Evolutionary conservation across 495 filamentous ascomycete species (phyloP).

Genomic region (Aspergillus baeticus): DNA sequence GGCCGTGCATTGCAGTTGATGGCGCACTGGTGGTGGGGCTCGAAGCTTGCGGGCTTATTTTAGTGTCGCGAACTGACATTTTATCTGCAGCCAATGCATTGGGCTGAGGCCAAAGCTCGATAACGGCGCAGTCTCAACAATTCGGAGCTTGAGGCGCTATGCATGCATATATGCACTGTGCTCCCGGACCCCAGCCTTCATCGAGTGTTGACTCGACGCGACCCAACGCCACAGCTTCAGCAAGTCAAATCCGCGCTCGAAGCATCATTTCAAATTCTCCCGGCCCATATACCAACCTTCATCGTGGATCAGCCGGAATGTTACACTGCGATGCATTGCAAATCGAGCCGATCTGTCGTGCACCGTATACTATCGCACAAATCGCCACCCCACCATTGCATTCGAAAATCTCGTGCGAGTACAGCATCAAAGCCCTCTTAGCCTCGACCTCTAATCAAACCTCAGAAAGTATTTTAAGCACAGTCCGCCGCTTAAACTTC

Average conservation of each 20-base stretch:
- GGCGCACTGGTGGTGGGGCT: slow-evolving; percentile 12
- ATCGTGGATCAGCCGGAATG: slow-evolving; percentile 10
- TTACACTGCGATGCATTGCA: slow-evolving; percentile 8
- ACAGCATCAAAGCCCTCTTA: slow-evolving; percentile 1
- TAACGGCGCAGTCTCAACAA: slow-evolving; percentile 6
- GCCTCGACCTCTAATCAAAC: background rate
- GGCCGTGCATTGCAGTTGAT: slow-evolving; percentile 11
- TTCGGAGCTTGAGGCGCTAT: slow-evolving; percentile 5
- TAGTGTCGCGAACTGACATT: slow-evolving; percentile 16
- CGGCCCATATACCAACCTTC: background rate
- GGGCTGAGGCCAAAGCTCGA: slow-evolving; percentile 13
- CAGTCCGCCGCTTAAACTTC: background rate
- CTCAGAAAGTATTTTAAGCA: background rate
- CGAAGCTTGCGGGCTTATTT: slow-evolving; percentile 12
- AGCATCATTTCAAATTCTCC: background rate
- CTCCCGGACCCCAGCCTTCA: background rate
- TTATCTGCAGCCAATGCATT: slow-evolving; percentile 7
- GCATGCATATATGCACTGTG: background rate
- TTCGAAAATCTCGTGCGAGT: background rate
- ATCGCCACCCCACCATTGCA: background rate
- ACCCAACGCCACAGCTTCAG: background rate
- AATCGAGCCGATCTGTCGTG: slow-evolving; percentile 4
- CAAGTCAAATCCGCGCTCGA: background rate
- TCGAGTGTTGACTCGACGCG: background rate
- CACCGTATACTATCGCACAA: background rate